These are phyloP conservation scores for Acanthamoeba castellanii DNA, from an alignment of 208 protist genomes.

Conservation along the genomic window DNA sequence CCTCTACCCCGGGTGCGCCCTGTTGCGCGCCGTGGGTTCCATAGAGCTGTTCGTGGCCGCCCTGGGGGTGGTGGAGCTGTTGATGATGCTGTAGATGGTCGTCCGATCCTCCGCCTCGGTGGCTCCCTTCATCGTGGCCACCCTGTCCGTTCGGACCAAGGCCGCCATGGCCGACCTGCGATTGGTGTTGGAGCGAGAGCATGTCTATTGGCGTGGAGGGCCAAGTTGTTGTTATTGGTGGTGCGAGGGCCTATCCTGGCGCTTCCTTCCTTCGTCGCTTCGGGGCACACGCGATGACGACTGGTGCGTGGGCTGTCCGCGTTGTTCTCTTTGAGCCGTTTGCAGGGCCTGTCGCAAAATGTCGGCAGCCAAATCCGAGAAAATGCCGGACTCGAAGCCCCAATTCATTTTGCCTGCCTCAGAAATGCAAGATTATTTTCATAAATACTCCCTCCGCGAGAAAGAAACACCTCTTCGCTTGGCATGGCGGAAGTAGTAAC, in stretches of 20 bases:
- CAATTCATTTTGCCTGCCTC: too few relatives aligned
- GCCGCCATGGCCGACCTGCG: not conserved
- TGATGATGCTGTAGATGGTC: not conserved
- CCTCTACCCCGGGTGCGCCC: not conserved
- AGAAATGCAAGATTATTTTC: too few relatives aligned
- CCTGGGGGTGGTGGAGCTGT: not conserved
- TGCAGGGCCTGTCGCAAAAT: too few relatives aligned
- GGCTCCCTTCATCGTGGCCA: not conserved
- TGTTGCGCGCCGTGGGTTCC: not conserved
- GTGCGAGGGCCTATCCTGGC: not conserved
- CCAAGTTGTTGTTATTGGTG: slow-evolving; percentile 17
- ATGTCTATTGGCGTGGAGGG: not conserved
- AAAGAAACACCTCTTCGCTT: too few relatives aligned
- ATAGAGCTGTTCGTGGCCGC: not conserved
- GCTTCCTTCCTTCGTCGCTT: not conserved
- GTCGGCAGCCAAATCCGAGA: too few relatives aligned
- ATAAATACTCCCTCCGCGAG: too few relatives aligned
- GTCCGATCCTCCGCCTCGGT: not conserved
- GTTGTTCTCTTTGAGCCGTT: too few relatives aligned
- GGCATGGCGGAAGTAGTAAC: too few relatives aligned
- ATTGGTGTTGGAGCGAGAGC: slow-evolving; percentile 40
- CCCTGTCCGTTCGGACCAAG: not conserved
- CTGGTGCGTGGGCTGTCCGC: too few relatives aligned
- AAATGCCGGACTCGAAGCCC: too few relatives aligned
- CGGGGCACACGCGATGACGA: too few relatives aligned